Base-by-base conservation (phyloP, 768 basidiomycete genomes). In the Gelatoporia subvermispora region DNA sequence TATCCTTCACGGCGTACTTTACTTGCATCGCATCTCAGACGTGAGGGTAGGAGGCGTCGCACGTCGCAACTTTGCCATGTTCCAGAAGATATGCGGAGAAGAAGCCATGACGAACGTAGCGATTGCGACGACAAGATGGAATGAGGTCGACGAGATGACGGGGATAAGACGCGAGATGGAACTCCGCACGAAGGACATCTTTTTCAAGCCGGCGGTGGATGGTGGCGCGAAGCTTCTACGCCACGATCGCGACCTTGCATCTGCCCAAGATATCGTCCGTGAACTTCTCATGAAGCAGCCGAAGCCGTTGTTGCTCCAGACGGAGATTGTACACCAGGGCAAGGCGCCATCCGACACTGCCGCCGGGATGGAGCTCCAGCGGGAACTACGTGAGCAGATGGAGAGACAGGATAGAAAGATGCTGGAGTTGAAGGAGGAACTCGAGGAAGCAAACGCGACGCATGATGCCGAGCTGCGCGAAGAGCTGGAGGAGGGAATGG, bases 381-480 rank as follows among this genome's bases (percentile, higher is more conserved):
- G 49, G 18, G 50, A 59, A 35, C 48, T 50, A 25, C 35, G 45
- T 13, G 39, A 18, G 16, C 43, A 53, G 45, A 45, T 48, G 21
- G 8, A 38, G 42, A 48, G 50, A 34, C 56, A 57, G n/a, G 21
- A 21, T 1, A 34, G 24, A 35, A 42, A 63, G 31, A 31, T 54
- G 34, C 25, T 47, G 24, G 50, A 49, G 0, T 43, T 65, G 24
- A 50, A 50, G 35, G 43, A 53, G 25, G 64, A 64, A 5, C 45
- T 64, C 25, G 38, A 46, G 24, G 49, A 54, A n/a, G 49, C 28
- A 3, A 54, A 18, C n/a, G 9, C n/a, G 25, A 2, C 38, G 45
- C 35, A 46, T n/a, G 35, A 49, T 11, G n/a, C 17, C 13, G 42
- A 45, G 75, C 74, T 42, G 1, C 80, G 79, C 78, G 71, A 66